Evolutionary conservation across 2,329 filamentous ascomycete species (phyloP).

Genomic region (Colletotrichum sp.): DNA sequence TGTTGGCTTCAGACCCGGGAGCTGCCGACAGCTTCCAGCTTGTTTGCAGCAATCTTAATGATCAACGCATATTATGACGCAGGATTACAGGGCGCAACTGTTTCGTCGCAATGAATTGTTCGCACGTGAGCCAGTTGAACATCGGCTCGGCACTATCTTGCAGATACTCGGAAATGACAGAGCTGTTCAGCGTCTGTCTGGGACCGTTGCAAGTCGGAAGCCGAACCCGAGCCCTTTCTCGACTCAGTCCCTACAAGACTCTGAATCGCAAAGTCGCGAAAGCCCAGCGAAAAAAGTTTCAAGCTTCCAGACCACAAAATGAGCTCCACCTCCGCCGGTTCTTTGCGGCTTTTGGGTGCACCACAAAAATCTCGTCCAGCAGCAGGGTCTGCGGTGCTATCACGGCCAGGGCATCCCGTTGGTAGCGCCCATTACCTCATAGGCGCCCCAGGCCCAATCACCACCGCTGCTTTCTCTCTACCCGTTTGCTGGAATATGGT

Average conservation of each 20-base stretch:
- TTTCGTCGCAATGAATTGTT: neutral
- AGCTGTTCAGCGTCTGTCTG: neutral
- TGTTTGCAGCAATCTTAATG: slow-evolving; percentile 1
- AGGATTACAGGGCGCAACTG: neutral
- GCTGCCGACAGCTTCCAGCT: slow-evolving; percentile 4
- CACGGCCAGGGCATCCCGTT: neutral
- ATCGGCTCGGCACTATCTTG: neutral
- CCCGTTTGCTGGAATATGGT: neutral
- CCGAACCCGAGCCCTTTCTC: neutral
- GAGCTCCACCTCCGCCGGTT: slow-evolving; percentile 18
- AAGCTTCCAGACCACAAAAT: neutral
- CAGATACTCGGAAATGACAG: neutral
- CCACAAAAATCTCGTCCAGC: neutral
- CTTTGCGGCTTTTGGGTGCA: slow-evolving; percentile 1
- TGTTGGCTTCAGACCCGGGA: slow-evolving; percentile 8
- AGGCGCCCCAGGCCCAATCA: neutral
- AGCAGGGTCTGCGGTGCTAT: slow-evolving; percentile 10
- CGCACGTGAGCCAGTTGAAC: neutral
- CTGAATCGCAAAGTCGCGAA: neutral
- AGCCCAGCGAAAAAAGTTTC: neutral
- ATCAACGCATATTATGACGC: slow-evolving; percentile 13
- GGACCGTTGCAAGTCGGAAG: neutral
- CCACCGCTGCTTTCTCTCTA: neutral
- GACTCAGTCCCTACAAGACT: neutral
- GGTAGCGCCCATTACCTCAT: slow-evolving; percentile 15